Conservation (phyloP, 2,329 filamentous ascomycete genomes). For the Podosphaera leucotricha region DNA sequence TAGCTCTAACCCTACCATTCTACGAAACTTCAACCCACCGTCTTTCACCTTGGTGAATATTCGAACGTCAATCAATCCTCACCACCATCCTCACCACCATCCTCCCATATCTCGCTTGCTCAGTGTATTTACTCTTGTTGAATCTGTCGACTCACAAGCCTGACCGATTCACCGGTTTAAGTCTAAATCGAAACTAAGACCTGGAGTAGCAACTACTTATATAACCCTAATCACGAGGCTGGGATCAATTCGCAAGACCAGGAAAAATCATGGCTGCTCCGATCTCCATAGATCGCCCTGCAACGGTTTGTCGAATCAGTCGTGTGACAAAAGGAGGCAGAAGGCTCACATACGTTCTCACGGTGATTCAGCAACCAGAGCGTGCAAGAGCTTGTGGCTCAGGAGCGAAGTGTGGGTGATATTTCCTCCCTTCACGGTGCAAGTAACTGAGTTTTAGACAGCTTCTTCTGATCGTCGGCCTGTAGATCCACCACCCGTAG, state of each 20-base stretch:
- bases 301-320: background rate
- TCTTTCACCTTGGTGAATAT: too few relatives aligned
- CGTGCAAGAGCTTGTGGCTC: constrained; percentile 86
- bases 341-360: constrained; percentile 56
- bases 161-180: too few relatives aligned
- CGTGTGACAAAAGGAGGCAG: constrained; percentile 48
- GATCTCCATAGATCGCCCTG: background rate
- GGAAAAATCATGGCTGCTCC: background rate
- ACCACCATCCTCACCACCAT: too few relatives aligned
- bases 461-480: constrained; percentile 10
- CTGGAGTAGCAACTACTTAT: background rate
- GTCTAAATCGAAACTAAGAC: too few relatives aligned
- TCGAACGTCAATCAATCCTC: too few relatives aligned
- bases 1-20: too few relatives aligned
- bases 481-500: constrained; percentile 49
- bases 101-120: too few relatives aligned
- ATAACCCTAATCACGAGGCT: background rate
- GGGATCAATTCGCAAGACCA: background rate
- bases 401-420: constrained; percentile 64
- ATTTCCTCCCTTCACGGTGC: background rate
- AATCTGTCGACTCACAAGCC: too few relatives aligned
- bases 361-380: constrained; percentile 82
- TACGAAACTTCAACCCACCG: too few relatives aligned
- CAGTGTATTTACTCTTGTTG: too few relatives aligned
- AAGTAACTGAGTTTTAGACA: constrained; percentile 4